phyloP scores from a whole-genome alignment of 371 early-diverging fungal species.

The Apophysomyces variabilis region DNA sequence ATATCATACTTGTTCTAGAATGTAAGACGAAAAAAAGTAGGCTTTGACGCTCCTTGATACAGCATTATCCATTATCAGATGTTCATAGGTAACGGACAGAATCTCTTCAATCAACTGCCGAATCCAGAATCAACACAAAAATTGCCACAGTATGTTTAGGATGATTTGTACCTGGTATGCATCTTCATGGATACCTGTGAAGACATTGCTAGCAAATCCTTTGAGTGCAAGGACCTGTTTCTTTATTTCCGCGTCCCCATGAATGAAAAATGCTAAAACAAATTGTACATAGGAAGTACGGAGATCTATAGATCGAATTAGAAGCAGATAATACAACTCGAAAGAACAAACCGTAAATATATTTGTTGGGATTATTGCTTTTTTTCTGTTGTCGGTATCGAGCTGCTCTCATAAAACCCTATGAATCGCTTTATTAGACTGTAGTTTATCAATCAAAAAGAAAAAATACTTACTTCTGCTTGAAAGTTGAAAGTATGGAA shows the following conservation, averaged over 20 bases:
- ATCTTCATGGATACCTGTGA: slow-evolving; percentile 71
- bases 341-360: slow-evolving; percentile 40
- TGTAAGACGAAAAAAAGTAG: slow-evolving; percentile 68
- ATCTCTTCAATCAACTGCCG: slow-evolving; percentile 64
- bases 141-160: too few relatives aligned
- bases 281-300: slow-evolving; percentile 76
- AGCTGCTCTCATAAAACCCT: slow-evolving; percentile 51
- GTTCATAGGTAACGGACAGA: slow-evolving; percentile 57
- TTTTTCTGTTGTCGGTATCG: slow-evolving; percentile 49
- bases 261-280: slow-evolving; percentile 75
- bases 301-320: slow-evolving; percentile 30
- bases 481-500: slow-evolving; percentile 53
- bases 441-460: too few relatives aligned
- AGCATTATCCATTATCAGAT: slow-evolving; percentile 67
- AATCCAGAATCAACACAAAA: neutral
- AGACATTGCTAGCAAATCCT: slow-evolving; percentile 66
- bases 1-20: slow-evolving; percentile 61
- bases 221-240: slow-evolving; percentile 71
- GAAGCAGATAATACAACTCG: neutral
- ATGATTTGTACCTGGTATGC: slow-evolving; percentile 54
- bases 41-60: slow-evolving; percentile 62
- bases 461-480: slow-evolving; percentile 31
- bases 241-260: slow-evolving; percentile 72
- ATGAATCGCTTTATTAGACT: too few relatives aligned
- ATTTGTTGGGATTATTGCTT: slow-evolving; percentile 44